Base-by-base conservation (phyloP, 31 red algal species). In the Asparagopsis taxiformis region DNA sequence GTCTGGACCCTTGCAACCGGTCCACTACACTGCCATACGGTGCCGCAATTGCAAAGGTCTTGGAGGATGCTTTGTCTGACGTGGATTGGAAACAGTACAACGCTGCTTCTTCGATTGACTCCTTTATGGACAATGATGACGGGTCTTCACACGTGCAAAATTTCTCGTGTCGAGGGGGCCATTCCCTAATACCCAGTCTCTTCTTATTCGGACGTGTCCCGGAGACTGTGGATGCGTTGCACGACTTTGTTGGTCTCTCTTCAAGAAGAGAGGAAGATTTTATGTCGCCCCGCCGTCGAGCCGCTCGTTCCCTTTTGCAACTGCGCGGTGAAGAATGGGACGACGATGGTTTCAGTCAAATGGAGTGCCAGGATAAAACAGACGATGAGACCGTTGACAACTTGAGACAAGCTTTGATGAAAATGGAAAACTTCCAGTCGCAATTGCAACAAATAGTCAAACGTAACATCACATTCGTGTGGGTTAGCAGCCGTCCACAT, bases 11-110 rank as follows among this genome's bases (percentile, higher is more conserved):
- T 9, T 46, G 8, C 41, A 46, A 46, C 41, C 6, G 41, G 13
- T 6, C 41, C 13, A 6, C 41, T 9, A 9, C 41, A 9, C 8
- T 46, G 8, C 13, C 41, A 46, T 46, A 46, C 41, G 6, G 41
- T 13, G 13, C 41, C 8, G 41, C 41, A 9, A 6, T 46, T 6
- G 41, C 41, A 6, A 46, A 13, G 8, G 41, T 46, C 41, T 13
- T 46, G 41, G 8, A 46, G 41, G 41, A 46, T 46, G 13, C 41
- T 46, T 46, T 46, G 41, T 46, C 41, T 46, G 41, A 13, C 41
- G 41, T 46, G 41, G 41, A 46, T 46, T 46, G 41, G 41, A 46
- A 46, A 13, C 41, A 46, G 41, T 46, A 46, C 41, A 46, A 46
- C 41, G 41, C 41, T 46, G 41, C 41, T 46, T 46, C 41, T 6